These are phyloP conservation scores for Panicum hallii DNA, from an alignment of 202 grass and related monocot species.

Conservation along the genomic window DNA sequence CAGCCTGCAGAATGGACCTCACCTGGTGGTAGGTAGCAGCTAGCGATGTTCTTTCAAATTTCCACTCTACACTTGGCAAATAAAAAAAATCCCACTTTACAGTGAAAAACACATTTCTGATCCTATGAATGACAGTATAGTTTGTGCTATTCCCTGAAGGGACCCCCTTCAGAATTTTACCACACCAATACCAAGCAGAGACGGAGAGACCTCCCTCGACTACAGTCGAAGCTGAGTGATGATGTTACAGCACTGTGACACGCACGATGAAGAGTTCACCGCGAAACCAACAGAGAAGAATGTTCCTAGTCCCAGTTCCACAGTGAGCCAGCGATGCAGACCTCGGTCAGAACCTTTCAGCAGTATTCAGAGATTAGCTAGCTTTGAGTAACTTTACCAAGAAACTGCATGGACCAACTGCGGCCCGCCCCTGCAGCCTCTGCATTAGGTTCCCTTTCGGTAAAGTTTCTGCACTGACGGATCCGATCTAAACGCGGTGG, in stretches of 20 bases:
- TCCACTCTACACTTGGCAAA: background rate
- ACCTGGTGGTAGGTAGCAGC: background rate
- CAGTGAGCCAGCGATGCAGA: background rate
- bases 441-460: constrained; percentile 18
- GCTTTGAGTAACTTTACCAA: background rate
- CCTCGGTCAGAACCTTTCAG: background rate
- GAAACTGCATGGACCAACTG: constrained; percentile 15
- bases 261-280: background rate
- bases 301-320: background rate
- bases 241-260: background rate
- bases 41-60: background rate
- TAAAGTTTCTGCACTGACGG: constrained; percentile 38
- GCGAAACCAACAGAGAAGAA: background rate
- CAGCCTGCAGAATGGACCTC: background rate
- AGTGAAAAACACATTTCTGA: background rate
- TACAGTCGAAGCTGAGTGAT: too few relatives aligned
- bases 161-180: background rate
- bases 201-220: background rate
- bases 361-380: background rate
- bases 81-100: background rate
- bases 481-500: constrained; percentile 35
- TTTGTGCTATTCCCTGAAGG: too few relatives aligned
- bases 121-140: too few relatives aligned
- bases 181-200: background rate
- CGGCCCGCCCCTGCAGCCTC: background rate